These are phyloP conservation scores for Cladosporium halotolerans DNA, from an alignment of 2,329 filamentous ascomycete species.

Conservation along the genomic window DNA sequence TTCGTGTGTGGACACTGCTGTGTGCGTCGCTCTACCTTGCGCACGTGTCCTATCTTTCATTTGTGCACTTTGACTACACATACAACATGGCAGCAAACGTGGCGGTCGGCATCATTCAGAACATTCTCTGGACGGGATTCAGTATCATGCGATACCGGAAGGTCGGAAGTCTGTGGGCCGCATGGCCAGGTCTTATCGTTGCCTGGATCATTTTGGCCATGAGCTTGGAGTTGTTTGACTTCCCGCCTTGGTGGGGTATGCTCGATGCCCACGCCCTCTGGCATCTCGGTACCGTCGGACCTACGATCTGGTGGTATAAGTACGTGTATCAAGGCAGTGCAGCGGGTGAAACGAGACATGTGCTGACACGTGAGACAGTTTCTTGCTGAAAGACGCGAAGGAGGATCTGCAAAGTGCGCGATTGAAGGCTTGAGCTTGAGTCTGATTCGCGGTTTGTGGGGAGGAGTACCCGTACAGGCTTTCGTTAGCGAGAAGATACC, in stretches of 20 bases:
- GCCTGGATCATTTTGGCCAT: conserved; percentile 89
- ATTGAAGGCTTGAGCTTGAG: conserved; percentile 55
- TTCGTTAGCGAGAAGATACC: neutral
- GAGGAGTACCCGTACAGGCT: neutral
- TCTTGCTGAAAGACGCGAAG: conserved; percentile 76
- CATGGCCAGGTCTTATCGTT: conserved; percentile 85
- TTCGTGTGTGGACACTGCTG: conserved; percentile 68
- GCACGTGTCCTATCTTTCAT: conserved; percentile 78
- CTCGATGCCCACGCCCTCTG: conserved; percentile 92
- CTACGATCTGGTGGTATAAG: conserved; percentile 90
- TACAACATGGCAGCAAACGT: conserved; percentile 99
- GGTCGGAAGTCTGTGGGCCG: conserved; percentile 69
- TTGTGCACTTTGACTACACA: conserved; percentile 86
- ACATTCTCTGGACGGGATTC: conserved; percentile 80
- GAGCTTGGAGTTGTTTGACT: conserved; percentile 93
- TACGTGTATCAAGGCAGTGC: conserved; percentile 46
- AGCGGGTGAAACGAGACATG: neutral
- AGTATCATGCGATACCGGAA: conserved; percentile 67
- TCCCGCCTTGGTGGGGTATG: conserved; percentile 73
- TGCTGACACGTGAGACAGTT: conserved; percentile 49
- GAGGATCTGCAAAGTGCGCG: conserved; percentile 71
- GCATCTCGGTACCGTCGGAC: conserved; percentile 88
- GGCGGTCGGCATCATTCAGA: conserved; percentile 69
- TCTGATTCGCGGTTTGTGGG: neutral
- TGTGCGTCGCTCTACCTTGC: conserved; percentile 65